Conservation (phyloP, 257 asterid genomes). For the Forsythia suspensa region DNA sequence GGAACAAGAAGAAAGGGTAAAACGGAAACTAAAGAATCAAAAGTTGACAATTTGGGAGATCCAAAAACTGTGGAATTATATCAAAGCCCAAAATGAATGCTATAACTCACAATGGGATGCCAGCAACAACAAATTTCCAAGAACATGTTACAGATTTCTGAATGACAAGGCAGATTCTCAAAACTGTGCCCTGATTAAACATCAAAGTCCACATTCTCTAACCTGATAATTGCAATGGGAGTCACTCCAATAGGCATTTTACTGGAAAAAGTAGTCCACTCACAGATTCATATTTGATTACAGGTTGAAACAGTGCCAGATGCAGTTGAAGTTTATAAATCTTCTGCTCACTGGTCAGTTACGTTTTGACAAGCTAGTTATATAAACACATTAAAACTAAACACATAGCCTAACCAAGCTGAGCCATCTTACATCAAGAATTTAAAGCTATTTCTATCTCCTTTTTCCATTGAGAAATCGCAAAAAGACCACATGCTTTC, state of each 20-base stretch:
- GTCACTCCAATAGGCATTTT: neutral
- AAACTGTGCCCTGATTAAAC: neutral
- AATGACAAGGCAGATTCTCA: neutral
- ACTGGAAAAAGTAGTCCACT: neutral
- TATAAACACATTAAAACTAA: neutral
- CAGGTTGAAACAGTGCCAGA: neutral
- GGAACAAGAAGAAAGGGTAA: neutral
- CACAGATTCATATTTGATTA: neutral
- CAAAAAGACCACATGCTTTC: neutral
- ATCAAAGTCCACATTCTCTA: neutral
- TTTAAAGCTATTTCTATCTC: neutral
- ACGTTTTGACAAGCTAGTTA: neutral
- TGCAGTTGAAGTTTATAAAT: neutral
- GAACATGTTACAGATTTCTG: conserved; percentile 1
- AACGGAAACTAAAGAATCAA: neutral
- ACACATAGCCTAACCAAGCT: neutral
- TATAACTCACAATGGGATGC: neutral
- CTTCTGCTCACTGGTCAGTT: neutral
- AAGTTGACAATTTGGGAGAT: neutral
- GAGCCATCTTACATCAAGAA: neutral
- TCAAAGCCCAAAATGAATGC: conserved; percentile 13
- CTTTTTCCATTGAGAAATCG: neutral
- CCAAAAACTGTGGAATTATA: neutral
- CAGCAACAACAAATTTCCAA: neutral
- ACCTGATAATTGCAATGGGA: neutral